phyloP scores from a whole-genome alignment of 2,329 filamentous ascomycete species.

The Aureobasidium sp. region DNA sequence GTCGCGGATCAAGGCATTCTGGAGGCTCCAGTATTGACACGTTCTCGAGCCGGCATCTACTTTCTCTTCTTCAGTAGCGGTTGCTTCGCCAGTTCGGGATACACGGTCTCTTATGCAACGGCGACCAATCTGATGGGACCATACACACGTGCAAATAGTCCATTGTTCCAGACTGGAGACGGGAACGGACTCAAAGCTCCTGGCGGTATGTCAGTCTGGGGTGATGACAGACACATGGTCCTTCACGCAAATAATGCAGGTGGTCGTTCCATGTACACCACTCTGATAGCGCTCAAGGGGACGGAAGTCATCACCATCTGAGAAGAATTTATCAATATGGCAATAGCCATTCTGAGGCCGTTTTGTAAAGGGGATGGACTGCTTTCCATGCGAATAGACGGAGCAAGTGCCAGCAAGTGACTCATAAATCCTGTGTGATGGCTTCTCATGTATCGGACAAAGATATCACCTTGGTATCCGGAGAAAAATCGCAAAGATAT shows the following conservation, averaged over 20 bases:
- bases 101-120: conserved; percentile 25
- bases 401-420: background rate
- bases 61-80: conserved; percentile 25
- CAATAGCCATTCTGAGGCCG: background rate
- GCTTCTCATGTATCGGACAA: background rate
- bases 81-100: conserved; percentile 20
- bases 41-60: conserved; percentile 20
- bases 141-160: conserved; percentile 19
- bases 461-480: background rate
- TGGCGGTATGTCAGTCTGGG: conserved; percentile 25
- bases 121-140: conserved; percentile 19
- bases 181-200: conserved; percentile 23
- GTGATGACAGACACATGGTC: conserved; percentile 24
- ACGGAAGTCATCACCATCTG: conserved; percentile 1
- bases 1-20: conserved; percentile 25
- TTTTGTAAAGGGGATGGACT: background rate
- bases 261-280: conserved; percentile 16
- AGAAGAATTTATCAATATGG: background rate
- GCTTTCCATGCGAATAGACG: too few relatives aligned
- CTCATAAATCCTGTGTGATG: background rate
- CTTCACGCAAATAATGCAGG: conserved; percentile 26
- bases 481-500: background rate
- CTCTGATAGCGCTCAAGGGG: conserved; percentile 10
- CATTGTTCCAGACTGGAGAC: conserved; percentile 22
- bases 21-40: conserved; percentile 26